Evolutionary conservation across 176 grass and related monocot genomes (phyloP).

Genomic region (Elymus sibiricus): DNA sequence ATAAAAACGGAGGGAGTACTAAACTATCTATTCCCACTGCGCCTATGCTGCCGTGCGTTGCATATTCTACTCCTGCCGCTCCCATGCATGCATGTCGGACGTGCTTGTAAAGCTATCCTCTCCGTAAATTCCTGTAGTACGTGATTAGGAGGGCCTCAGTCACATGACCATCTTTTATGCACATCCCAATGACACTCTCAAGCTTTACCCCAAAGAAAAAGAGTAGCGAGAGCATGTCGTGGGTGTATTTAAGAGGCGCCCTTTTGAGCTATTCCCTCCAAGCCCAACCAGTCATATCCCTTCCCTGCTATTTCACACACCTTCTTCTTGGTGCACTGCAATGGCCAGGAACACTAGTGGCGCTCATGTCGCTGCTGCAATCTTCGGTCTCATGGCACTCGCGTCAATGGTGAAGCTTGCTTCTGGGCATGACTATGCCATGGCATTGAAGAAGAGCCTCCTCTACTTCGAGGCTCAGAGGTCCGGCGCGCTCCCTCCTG

Average conservation of each 20-base stretch:
- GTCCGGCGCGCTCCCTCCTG: constrained; percentile 64
- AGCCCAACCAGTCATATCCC: constrained; percentile 9
- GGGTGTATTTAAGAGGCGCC: constrained; percentile 7
- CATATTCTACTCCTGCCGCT: background rate
- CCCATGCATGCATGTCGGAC: background rate
- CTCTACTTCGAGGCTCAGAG: constrained; percentile 94
- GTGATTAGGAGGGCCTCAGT: background rate
- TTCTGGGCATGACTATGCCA: constrained; percentile 67
- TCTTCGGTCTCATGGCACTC: constrained; percentile 20
- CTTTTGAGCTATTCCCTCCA: constrained; percentile 8
- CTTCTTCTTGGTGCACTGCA: constrained; percentile 3
- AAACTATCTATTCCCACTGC: too few relatives aligned
- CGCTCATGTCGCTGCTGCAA: background rate
- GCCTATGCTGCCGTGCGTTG: background rate
- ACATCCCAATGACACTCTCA: background rate
- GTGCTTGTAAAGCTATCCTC: background rate
- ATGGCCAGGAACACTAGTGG: constrained; percentile 24
- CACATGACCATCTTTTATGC: background rate
- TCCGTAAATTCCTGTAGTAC: too few relatives aligned
- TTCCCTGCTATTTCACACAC: background rate
- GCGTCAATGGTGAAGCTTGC: constrained; percentile 23
- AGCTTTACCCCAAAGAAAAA: background rate
- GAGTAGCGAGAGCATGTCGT: background rate
- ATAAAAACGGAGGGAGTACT: too few relatives aligned
- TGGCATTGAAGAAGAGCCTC: constrained; percentile 82